Evolutionary conservation across 176 grass and related monocot species (phyloP).

Genomic region (Otatea glauca): DNA sequence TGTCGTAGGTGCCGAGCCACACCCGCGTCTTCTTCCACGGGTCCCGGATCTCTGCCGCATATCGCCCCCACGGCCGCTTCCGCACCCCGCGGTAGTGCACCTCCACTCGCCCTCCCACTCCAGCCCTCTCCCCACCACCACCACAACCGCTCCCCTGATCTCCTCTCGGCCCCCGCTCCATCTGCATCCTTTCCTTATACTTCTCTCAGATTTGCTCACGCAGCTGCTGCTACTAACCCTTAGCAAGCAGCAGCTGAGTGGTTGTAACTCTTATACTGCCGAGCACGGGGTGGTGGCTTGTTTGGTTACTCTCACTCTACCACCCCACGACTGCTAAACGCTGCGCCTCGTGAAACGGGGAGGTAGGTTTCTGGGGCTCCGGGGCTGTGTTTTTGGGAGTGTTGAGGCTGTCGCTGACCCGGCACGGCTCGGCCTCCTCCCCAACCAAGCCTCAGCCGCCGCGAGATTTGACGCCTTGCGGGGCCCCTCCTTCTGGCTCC

Average conservation of each 20-base stretch:
- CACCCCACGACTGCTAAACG: not conserved
- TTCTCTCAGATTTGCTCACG: too few relatives aligned
- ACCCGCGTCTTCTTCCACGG: slow-evolving; percentile 93
- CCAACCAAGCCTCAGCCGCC: slow-evolving; percentile 58
- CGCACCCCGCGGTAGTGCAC: slow-evolving; percentile 82
- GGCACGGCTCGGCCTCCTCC: not conserved
- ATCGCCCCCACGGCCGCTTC: slow-evolving; percentile 92
- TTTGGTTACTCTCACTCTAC: not conserved
- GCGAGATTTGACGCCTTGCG: slow-evolving; percentile 81
- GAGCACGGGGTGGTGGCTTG: not conserved
- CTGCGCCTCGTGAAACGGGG: slow-evolving; percentile 49
- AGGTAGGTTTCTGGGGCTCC: not conserved
- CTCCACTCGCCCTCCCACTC: not conserved
- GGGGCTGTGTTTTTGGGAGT: not conserved
- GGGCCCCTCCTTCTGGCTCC: slow-evolving; percentile 23
- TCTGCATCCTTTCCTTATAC: not conserved
- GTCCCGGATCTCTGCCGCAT: slow-evolving; percentile 96
- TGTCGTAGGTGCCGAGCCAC: slow-evolving; percentile 97
- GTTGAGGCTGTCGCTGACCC: slow-evolving; percentile 39
- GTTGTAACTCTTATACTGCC: slow-evolving; percentile 1
- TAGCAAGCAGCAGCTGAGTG: not conserved
- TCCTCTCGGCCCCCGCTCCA: slow-evolving; percentile 4
- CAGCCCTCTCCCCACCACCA: slow-evolving; percentile 6
- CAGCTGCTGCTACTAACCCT: not conserved
- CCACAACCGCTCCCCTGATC: not conserved